Conservation (phyloP, 768 basidiomycete species). For the Plicaturopsis crispa region DNA sequence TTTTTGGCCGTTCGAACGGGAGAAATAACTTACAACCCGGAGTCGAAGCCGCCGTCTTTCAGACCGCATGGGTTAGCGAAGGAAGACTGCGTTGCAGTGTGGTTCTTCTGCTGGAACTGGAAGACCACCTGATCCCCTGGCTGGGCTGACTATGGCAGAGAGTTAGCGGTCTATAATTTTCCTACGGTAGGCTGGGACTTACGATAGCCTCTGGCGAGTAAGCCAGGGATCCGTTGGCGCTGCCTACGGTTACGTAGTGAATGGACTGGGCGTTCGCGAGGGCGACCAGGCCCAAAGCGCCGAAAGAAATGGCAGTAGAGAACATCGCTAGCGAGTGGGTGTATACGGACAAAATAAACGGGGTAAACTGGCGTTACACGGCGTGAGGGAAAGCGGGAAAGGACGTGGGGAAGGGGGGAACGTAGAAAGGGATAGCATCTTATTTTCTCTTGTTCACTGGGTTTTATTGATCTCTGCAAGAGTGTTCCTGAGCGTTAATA, state of each 20-base stretch:
- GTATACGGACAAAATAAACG: constrained; percentile 21
- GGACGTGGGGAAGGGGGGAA: constrained; percentile 3
- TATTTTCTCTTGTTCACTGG: no score
- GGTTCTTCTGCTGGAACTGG: constrained; percentile 24
- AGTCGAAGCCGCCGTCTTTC: constrained; percentile 44
- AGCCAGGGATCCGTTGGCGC: constrained; percentile 28
- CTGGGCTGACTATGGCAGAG: neutral
- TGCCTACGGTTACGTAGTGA: constrained; percentile 49
- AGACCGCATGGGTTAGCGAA: constrained; percentile 40
- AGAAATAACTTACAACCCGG: constrained; percentile 42
- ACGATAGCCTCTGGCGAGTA: constrained; percentile 51
- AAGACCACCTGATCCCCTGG: neutral
- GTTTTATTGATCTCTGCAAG: no score
- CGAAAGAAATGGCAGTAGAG: constrained; percentile 24
- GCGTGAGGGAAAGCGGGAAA: constrained; percentile 14
- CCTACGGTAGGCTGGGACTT: constrained; percentile 12
- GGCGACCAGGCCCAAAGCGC: neutral
- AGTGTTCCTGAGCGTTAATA: no score
- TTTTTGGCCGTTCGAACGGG: neutral
- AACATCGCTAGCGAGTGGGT: constrained; percentile 25
- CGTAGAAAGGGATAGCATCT: neutral
- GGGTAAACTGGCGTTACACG: constrained; percentile 13
- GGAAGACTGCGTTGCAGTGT: constrained; percentile 32
- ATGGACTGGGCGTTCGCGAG: constrained; percentile 18
- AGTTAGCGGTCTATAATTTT: neutral